A percentile compares a stretch with the other conserved stretches of the same genome.
Conservation (phyloP, 352 stramenopile species). For the Phytophthora pseudosyringae region DNA sequence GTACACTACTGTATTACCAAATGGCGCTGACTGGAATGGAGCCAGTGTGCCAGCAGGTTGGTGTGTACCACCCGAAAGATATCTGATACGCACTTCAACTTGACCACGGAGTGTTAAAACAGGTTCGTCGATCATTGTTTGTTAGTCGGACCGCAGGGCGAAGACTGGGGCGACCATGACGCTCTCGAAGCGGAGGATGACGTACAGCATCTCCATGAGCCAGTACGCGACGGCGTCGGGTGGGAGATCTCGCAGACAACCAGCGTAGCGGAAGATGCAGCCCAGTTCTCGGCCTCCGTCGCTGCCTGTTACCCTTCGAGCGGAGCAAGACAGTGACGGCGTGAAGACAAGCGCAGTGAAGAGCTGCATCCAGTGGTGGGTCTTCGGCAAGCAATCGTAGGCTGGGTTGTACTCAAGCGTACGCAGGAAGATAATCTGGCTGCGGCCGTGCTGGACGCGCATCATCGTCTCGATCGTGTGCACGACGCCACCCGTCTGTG, state of each 20-base stretch:
- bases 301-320: constrained; percentile 2
- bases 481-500: constrained; percentile 36
- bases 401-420: constrained; percentile 36
- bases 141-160: constrained; percentile 16
- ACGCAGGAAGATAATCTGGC: constrained; percentile 43
- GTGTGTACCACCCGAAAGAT: constrained; percentile 9
- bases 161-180: constrained; percentile 46
- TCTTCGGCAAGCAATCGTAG: constrained; percentile 25
- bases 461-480: constrained; percentile 44
- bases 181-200: constrained; percentile 51
- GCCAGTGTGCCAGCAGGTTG: constrained; percentile 9
- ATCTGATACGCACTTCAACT: constrained; percentile 8
- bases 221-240: constrained; percentile 40
- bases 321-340: constrained; percentile 19
- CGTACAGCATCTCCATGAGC: constrained; percentile 56
- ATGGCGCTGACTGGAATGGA: constrained; percentile 12
- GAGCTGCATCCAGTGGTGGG: constrained; percentile 38
- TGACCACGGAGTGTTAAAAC: no score
- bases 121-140: no score
- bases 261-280: constrained; percentile 44
- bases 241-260: constrained; percentile 30
- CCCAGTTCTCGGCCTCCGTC: constrained; percentile 12
- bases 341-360: constrained; percentile 44
- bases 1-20: no score
- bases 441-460: constrained; percentile 32